These are phyloP conservation scores for Kandelia obovata DNA, from an alignment of 345 rosid species.

Conservation along the genomic window DNA sequence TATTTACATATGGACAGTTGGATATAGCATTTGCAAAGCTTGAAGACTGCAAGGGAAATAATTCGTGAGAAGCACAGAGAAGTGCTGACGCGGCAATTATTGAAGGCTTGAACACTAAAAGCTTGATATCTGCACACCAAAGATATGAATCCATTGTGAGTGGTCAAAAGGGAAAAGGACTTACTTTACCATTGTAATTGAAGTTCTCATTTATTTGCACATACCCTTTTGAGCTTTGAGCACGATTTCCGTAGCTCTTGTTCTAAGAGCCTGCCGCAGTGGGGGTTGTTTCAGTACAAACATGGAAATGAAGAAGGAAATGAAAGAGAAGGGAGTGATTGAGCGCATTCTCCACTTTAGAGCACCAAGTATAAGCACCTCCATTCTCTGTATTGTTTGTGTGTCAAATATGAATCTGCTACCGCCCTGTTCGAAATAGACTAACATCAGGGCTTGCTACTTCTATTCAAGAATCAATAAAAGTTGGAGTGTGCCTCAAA, in stretches of 20 bases:
- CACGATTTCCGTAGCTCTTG: slow-evolving; percentile 56
- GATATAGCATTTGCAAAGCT: slow-evolving; percentile 42
- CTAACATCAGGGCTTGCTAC: not conserved
- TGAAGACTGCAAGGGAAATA: slow-evolving; percentile 46
- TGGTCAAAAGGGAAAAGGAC: not conserved
- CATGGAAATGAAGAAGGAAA: slow-evolving; percentile 49
- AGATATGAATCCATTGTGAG: not conserved
- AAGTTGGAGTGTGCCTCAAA: no score
- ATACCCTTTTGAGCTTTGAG: slow-evolving; percentile 61
- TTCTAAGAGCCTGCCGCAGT: slow-evolving; percentile 40
- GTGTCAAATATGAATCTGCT: slow-evolving; percentile 47
- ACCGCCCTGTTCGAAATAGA: slow-evolving; percentile 29
- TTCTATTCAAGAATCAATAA: not conserved
- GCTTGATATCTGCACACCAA: slow-evolving; percentile 40
- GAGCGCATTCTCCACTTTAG: slow-evolving; percentile 93
- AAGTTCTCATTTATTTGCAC: no score
- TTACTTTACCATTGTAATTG: no score
- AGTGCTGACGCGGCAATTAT: slow-evolving; percentile 64
- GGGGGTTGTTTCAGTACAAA: slow-evolving; percentile 51
- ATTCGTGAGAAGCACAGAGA: slow-evolving; percentile 54
- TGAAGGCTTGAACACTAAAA: slow-evolving; percentile 75
- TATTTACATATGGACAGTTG: slow-evolving; percentile 54
- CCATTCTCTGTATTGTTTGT: slow-evolving; percentile 65
- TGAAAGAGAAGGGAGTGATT: slow-evolving; percentile 75
- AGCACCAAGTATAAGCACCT: slow-evolving; percentile 63